Percentiles rank a stretch among this genome's conserved stretches.
Evolutionary conservation across 805 yeast genomes (phyloP).

Genomic region (Candida silvicultrix): DNA sequence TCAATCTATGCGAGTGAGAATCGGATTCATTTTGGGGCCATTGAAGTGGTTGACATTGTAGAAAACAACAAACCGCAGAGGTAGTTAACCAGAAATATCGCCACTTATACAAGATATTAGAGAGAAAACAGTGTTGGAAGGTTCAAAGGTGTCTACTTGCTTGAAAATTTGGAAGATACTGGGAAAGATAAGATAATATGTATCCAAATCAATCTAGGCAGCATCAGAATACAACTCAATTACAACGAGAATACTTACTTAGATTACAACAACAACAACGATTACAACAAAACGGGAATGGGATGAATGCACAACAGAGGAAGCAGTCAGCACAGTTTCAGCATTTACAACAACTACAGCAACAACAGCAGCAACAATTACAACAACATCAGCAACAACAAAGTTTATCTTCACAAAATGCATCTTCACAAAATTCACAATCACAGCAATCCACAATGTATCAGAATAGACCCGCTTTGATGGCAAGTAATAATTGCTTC

Average conservation of each 20-base stretch:
- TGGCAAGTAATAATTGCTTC: constrained; percentile 49
- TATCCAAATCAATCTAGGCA: background rate
- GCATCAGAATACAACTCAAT: constrained; percentile 9
- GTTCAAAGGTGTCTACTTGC: no score
- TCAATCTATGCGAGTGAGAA: no score
- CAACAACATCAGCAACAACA: background rate
- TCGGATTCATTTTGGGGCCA: no score
- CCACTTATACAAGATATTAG: no score
- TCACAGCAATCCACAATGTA: background rate
- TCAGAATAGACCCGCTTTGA: constrained; percentile 34
- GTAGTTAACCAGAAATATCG: no score
- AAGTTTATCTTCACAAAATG: background rate
- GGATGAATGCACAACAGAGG: background rate
- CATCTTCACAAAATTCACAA: background rate
- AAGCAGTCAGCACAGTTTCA: background rate
- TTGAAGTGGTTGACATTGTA: no score
- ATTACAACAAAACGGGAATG: background rate
- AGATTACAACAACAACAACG: constrained; percentile 13
- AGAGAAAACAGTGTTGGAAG: no score
- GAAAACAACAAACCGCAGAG: no score
- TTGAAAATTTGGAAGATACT: no score
- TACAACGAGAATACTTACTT: constrained; percentile 19
- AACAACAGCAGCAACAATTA: background rate
- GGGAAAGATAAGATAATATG: background rate
- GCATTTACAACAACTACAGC: background rate